Evolutionary conservation across 345 rosid species (phyloP), one percentile per base, ranked within the genome.

Genomic region (Citrus australasica): DNA sequence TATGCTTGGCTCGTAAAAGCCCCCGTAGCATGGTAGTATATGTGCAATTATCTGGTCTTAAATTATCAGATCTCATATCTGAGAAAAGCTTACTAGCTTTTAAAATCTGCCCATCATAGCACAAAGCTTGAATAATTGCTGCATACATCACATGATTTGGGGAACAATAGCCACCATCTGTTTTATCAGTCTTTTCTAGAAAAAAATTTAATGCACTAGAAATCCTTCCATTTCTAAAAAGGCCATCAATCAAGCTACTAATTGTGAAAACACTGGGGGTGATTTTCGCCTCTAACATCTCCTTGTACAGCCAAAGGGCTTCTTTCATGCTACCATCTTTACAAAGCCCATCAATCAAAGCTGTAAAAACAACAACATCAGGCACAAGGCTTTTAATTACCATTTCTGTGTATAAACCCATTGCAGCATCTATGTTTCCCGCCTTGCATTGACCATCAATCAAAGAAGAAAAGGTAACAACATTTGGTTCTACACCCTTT

Each of bases 301-400:
- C 86, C 81, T 84, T 83, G 27, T 84, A 78, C 67, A 93, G 73
- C 79, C 70, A 69, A 38, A 89, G 76, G 60, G 95, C 92, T 78
- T 85, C 90, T 80, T 84, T 87, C 75, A 84, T 69, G 79, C 89
- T 87, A 79, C 90, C 89, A 55, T 80, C 78, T 80, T 90, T 91
- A 79, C 91, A 88, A 51, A 84, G 87, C 22, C 92, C 93, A 83
- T 91, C 87, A 58, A 92, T 91, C 83, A 92, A 83, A 77, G 90
- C 75, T 24, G 93, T 83, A 83, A 85, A 88, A 14, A 86, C 86
- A 59, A 91, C 90, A 61, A 88, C 91, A 81, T 92, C 93, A 25
- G 93, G 91, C 55, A 74, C 76, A 66, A 88, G 65, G 14, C 88
- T 76, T 84, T 88, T 92, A 74, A 91, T 84, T 64, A 81, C 66